Evolutionary conservation across 495 filamentous ascomycete genomes (phyloP).

Genomic region (Bryoglossum gracile): DNA sequence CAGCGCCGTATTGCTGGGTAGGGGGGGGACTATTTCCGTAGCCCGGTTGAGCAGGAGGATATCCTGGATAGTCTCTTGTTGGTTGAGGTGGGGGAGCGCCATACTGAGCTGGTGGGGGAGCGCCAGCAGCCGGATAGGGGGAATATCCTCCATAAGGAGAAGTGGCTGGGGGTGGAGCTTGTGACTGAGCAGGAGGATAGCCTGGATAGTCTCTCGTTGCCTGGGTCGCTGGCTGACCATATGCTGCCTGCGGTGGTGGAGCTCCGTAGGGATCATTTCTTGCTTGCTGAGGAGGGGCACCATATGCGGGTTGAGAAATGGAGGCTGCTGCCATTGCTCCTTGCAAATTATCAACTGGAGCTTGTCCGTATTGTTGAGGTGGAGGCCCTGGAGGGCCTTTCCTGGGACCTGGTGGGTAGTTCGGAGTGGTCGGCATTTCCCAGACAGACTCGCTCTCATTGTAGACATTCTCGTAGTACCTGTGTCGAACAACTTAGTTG

Average conservation of each 20-base stretch:
- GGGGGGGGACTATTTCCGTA: no score
- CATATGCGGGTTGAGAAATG: background rate
- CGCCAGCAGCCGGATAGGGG: background rate
- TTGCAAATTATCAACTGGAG: no score
- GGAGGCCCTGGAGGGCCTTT: background rate
- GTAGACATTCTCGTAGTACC: conserved; percentile 20
- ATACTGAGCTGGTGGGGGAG: background rate
- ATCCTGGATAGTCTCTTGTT: background rate
- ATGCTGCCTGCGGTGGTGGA: background rate
- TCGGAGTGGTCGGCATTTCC: conserved; percentile 10
- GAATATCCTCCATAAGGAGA: no score
- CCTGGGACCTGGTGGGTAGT: background rate
- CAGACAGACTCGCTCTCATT: conserved; percentile 12
- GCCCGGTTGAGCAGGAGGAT: no score
- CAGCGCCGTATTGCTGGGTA: background rate
- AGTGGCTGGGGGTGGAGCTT: background rate
- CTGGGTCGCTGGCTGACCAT: background rate
- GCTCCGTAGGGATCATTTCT: background rate
- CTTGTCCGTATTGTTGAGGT: background rate
- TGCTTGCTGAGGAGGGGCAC: background rate
- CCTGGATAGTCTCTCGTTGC: no score
- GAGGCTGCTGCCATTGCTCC: background rate
- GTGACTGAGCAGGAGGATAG: background rate
- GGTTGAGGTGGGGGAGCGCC: background rate
- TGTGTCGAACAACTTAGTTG: background rate